Evolutionary conservation across 805 yeast species (phyloP).

Genomic region (Brettanomyces sp.): DNA sequence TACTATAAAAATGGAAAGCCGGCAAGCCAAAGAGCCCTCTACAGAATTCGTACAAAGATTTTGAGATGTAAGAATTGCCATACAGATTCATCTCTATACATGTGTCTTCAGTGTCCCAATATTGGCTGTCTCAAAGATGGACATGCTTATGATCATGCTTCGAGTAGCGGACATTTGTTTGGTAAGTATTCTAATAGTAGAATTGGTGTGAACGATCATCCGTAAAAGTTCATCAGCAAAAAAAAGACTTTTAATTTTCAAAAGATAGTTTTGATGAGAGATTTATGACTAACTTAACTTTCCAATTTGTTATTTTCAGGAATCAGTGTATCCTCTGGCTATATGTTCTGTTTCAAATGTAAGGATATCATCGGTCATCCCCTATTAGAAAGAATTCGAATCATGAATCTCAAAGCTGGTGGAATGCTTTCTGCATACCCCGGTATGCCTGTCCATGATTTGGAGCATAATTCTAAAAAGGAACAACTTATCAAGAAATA

Average conservation of each 20-base stretch:
- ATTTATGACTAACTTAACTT: background rate
- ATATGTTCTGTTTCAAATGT: slow-evolving; percentile 74
- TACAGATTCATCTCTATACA: slow-evolving; percentile 33
- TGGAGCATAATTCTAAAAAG: slow-evolving; percentile 18
- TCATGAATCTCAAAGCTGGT: slow-evolving; percentile 16
- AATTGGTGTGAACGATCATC: background rate
- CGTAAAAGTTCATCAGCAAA: too few relatives aligned
- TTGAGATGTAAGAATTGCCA: slow-evolving; percentile 45
- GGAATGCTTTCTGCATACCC: slow-evolving; percentile 16
- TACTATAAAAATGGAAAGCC: slow-evolving; percentile 29
- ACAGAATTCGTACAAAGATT: slow-evolving; percentile 33
- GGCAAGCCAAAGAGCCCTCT: slow-evolving; percentile 28
- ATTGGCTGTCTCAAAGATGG: slow-evolving; percentile 54
- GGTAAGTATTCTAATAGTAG: slow-evolving; percentile 25
- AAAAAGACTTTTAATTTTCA: too few relatives aligned
- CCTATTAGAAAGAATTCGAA: slow-evolving; percentile 43
- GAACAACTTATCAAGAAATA: slow-evolving; percentile 20
- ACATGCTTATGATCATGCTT: slow-evolving; percentile 41
- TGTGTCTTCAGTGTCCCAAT: slow-evolving; percentile 73
- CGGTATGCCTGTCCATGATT: slow-evolving; percentile 24
- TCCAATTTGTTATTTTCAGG: slow-evolving; percentile 12
- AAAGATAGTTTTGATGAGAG: too few relatives aligned
- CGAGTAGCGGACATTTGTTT: slow-evolving; percentile 40
- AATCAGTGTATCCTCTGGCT: slow-evolving; percentile 59
- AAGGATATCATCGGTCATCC: slow-evolving; percentile 60